Conservation (phyloP, 768 basidiomycete genomes). For the Coprinopsis cinerea region DNA sequence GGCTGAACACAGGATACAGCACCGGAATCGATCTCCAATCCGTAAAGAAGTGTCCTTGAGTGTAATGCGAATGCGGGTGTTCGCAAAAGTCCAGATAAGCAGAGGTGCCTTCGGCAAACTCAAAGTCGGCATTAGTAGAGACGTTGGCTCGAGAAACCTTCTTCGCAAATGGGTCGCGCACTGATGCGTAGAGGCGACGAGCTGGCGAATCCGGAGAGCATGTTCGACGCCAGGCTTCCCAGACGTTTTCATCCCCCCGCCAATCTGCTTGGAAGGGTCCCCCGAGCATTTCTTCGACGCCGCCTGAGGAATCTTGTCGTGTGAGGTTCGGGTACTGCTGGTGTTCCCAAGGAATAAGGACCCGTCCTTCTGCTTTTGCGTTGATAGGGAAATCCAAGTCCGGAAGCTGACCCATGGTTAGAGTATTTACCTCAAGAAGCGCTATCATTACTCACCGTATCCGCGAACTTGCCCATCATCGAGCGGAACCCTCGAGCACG, state of each 20-base stretch:
- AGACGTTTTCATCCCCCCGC: conserved; percentile 76
- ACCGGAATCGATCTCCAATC: conserved; percentile 89
- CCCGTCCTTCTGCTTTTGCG: conserved; percentile 87
- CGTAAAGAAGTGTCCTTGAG: conserved; percentile 95
- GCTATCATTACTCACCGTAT: conserved; percentile 40
- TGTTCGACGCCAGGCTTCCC: conserved; percentile 93
- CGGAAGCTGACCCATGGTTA: conserved; percentile 51
- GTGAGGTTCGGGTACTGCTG: conserved; percentile 69
- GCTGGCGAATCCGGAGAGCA: conserved; percentile 77
- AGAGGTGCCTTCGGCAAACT: conserved; percentile 58
- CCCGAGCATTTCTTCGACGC: conserved; percentile 51
- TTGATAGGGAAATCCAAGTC: conserved; percentile 96
- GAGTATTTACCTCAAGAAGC: background rate
- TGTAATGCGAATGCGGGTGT: conserved; percentile 76
- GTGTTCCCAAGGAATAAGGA: conserved; percentile 91
- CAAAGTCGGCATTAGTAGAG: conserved; percentile 39
- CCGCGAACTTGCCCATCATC: conserved; percentile 69
- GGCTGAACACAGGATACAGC: conserved; percentile 92
- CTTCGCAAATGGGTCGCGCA: conserved; percentile 47
- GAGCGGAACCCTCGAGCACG: conserved; percentile 70
- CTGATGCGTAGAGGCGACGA: conserved; percentile 75
- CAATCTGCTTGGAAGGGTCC: conserved; percentile 77
- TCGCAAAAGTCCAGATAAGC: conserved; percentile 71
- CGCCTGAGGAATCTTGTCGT: conserved; percentile 43
- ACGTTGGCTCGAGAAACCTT: too few relatives aligned